Base-by-base conservation (phyloP, 2,329 filamentous ascomycete species). In the Lachnum nothofagi region DNA sequence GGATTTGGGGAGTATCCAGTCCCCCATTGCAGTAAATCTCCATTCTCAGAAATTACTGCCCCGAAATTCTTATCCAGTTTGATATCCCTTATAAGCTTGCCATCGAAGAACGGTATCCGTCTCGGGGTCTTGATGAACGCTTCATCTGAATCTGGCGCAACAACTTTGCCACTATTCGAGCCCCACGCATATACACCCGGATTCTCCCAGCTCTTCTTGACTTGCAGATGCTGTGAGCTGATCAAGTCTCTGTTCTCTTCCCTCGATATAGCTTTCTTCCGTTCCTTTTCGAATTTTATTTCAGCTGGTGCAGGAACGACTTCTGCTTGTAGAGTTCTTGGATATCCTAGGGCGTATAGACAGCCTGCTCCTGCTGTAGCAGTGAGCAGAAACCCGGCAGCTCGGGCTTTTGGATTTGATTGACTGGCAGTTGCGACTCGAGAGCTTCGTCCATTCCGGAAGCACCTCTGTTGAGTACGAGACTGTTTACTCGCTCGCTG, bases 181-280 rank as follows among this genome's bases (percentile, higher is more conserved):
- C 93, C 93, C 91, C 93, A 98, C 4, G 86, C 82, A 68, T 95
- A 97, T 0, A 97, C 86, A 2, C 91, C 93, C 0, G 93, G 91
- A 52, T 87, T 83, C 68, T 82, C 80, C 76, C 78, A 82, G 68
- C 88, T 94, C 63, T 80, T 82, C 70, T 87, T 89, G 50, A 95
- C 86, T 70, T 96, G 91, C 5, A 88, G 71, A 69, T 95, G 89
- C 65, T 95, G 88, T 9, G 86, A 88, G 63, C 86, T 91, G 59
- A 95, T 81, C 49, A 86, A 69, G 47, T 90, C 86, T 49, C 86
- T 72, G 54, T 84, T 83, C 55, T 89, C 84, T 66, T 91, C 87
- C 56, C 81, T 81, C 5, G 81, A 83, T 1, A 70, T 66, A 20
- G 75, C 72, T 53, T 76, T 73, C 54, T 71, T 73, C 47, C 82